A percentile compares a stretch with the other conserved stretches of the same genome.
phyloP scores from a whole-genome alignment of 352 stramenopile species.

The Pythium pyrilobum region DNA sequence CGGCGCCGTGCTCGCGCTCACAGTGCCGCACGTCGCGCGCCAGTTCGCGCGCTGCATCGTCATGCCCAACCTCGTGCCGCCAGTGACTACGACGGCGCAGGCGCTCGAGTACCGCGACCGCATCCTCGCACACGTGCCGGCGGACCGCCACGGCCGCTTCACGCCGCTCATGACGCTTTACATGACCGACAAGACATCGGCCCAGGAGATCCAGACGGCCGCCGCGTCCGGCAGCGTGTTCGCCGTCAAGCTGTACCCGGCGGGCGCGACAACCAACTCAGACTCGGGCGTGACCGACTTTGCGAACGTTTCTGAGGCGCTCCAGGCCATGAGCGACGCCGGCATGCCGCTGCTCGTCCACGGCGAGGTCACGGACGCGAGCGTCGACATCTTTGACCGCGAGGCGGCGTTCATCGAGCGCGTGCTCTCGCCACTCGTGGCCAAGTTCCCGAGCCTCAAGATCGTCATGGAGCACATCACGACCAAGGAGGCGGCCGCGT shows the following conservation, averaged over 20 bases:
- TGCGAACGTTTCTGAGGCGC: slow-evolving; percentile 89
- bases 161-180: slow-evolving; percentile 97
- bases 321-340: slow-evolving; percentile 65
- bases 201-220: slow-evolving; percentile 94
- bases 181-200: slow-evolving; percentile 96
- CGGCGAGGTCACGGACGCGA: slow-evolving; percentile 93
- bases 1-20: slow-evolving; percentile 78
- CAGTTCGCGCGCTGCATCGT: slow-evolving; percentile 91
- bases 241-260: slow-evolving; percentile 98
- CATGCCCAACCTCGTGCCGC: slow-evolving; percentile 99
- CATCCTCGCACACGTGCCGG: slow-evolving; percentile 85
- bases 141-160: slow-evolving; percentile 63
- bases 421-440: slow-evolving; percentile 92
- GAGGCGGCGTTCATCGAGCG: slow-evolving; percentile 96
- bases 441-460: slow-evolving; percentile 93
- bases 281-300: slow-evolving; percentile 97
- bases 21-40: slow-evolving; percentile 70
- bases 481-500: slow-evolving; percentile 94
- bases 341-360: slow-evolving; percentile 96
- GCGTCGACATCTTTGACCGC: slow-evolving; percentile 98
- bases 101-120: slow-evolving; percentile 96
- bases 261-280: slow-evolving; percentile 98
- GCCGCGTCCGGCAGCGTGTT: slow-evolving; percentile 87
- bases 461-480: slow-evolving; percentile 99
- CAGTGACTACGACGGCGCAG: slow-evolving; percentile 92